Base-by-base conservation (phyloP, 2,329 filamentous ascomycete genomes). In the Hypoxylon sp. region DNA sequence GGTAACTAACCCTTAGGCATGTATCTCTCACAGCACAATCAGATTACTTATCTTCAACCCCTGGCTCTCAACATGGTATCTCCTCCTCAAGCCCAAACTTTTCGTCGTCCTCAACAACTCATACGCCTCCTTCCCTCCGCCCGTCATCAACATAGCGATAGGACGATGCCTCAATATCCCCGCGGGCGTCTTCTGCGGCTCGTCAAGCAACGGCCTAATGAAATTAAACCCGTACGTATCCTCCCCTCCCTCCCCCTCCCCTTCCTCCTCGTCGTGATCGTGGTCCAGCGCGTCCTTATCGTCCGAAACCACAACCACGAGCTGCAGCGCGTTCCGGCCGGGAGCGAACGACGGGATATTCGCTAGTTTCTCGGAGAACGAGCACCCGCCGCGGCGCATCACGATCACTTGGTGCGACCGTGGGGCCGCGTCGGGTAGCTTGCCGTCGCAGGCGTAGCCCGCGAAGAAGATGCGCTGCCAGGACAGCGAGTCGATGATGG, bases 121-220 rank as follows among this genome's bases (percentile, higher is more conserved):
- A 73, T 94, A 91, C 10, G 88, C 88, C 63, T 86, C 84, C 9
- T 90, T 84, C 0, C 90, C 91, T 0, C 92, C 94, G 0, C 89
- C 89, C 19, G 97, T 87, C 87, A 98, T 92, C 42, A 97, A 86
- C 87, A 98, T 89, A 11, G 92, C 88, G 39, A 98, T 91, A 2
- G 90, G 91, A 74, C 94, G 86, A 46, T 89, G 87, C 10, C 94
- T 83, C 59, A 86, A 84, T 57, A 94, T 83, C 0, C 94, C 94
- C 3, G 84, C 86, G 0, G 90, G 88, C 1, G 92, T 94, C 53
- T 84, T 81, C 82, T 98, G 95, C 55, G 84, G 81, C 71, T 91
- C 86, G 57, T 97, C 93, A 3, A 99, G 84, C 52, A 96, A 80
- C 1, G 96, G 96, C 37, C 86, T 80, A 70, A 85, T 80, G 60